Percentiles rank a stretch among this genome's conserved stretches.
These are phyloP conservation scores for Ramichloridium luteum DNA, from an alignment of 2,329 filamentous ascomycete genomes.

Conservation along the genomic window DNA sequence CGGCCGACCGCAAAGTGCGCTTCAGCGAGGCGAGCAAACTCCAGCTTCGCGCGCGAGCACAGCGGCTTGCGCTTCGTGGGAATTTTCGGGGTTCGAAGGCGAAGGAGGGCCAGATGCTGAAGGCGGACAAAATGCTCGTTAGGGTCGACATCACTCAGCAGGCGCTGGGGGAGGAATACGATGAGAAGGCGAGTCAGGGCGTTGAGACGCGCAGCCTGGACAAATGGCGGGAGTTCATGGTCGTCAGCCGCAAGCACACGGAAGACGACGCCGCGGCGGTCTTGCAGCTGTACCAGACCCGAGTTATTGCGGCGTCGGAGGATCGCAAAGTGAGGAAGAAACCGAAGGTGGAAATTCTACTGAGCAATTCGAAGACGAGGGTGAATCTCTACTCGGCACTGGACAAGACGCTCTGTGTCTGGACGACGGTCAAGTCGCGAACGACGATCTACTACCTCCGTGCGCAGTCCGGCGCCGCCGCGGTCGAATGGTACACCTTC, in stretches of 20 bases:
- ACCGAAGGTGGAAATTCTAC: constrained; percentile 45
- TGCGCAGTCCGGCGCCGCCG: constrained; percentile 47
- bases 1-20: constrained; percentile 18
- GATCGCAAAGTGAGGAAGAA: constrained; percentile 40
- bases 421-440: constrained; percentile 41
- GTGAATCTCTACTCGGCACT: constrained; percentile 54
- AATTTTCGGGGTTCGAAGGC: constrained; percentile 23
- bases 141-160: constrained; percentile 43
- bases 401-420: constrained; percentile 55
- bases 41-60: constrained; percentile 20
- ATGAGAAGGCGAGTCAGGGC: constrained; percentile 50
- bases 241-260: constrained; percentile 47
- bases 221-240: constrained; percentile 54
- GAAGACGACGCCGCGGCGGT: constrained; percentile 36
- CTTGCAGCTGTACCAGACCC: constrained; percentile 24
- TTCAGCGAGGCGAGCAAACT: constrained; percentile 22
- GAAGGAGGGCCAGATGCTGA: constrained; percentile 49
- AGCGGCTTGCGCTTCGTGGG: constrained; percentile 19
- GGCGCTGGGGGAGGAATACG: constrained; percentile 45
- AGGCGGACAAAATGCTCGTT: constrained; percentile 57
- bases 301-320: constrained; percentile 44
- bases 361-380: constrained; percentile 41
- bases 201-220: constrained; percentile 47
- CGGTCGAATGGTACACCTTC: constrained; percentile 59
- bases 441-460: constrained; percentile 52